Base-by-base conservation (phyloP, 371 early-diverging fungal genomes). In the Syncephalastrum racemosum region DNA sequence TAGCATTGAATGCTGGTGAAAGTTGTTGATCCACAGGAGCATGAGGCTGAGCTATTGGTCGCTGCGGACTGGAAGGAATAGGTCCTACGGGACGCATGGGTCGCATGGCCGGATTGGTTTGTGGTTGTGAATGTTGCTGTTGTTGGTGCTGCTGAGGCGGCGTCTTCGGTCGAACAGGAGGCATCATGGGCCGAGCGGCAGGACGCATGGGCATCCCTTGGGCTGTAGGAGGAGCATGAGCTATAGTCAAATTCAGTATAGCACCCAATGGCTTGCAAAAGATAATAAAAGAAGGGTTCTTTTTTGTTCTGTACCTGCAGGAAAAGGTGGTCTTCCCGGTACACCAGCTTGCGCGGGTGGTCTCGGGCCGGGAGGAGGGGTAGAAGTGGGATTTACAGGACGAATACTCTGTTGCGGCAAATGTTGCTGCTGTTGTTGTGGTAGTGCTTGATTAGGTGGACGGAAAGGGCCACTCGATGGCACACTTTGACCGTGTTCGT, bases 141-240 rank as follows among this genome's bases (percentile, higher is more conserved):
- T 46, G 53, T 13, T 63, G 60, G 31, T 41, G 54, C 36, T 59
- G 59, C 16, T 68, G 70, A 13, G 73, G 53, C 15, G 73, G 56
- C 67, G 73, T 63, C 31, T 66, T 68, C 8, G 36, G 36, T 52
- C 69, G 69, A 66, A 73, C 67, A 20, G 69, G 64, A 27, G 69
- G 22, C 2, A 54, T 47, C 36, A 39, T 47, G 36, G 56, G 56
- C 15, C 36, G 47, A 27, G 47, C 19, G 19, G 49, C 36, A 25
- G 50, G 14, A 24, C 56, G 39, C 48, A 56, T 43, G 15, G 56
- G 56, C 48, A 54, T 41, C 19, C 54, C 49, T 48, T 54, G 49
- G 27, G 49, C 53, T n/a, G 60, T 53, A 12, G 51, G 43, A 40
- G 60, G 60, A n/a, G 54, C 52, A 14, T 44, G 27, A 2, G 25